Evolutionary conservation across 176 grass and related monocot species (phyloP).

Genomic region (Bromus sterilis): DNA sequence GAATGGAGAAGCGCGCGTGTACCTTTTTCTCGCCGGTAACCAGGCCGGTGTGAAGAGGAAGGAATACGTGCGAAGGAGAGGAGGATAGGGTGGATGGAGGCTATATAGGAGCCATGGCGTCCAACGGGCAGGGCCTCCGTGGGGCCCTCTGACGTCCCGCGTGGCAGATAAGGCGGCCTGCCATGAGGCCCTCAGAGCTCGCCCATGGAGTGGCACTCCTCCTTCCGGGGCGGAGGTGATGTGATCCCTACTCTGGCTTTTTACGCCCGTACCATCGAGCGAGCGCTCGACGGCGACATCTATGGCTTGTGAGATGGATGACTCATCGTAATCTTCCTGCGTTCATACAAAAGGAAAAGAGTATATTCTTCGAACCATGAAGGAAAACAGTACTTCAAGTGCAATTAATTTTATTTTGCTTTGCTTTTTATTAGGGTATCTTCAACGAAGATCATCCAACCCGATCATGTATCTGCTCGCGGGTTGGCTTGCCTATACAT

Average conservation of each 20-base stretch:
- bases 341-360: neutral
- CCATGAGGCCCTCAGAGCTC: constrained; percentile 36
- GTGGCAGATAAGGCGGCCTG: constrained; percentile 57
- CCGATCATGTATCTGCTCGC: no score
- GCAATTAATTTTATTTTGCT: no score
- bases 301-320: constrained; percentile 5
- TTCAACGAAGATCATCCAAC: no score
- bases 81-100: constrained; percentile 33
- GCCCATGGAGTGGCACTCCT: constrained; percentile 15
- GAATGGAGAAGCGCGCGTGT: neutral
- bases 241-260: neutral
- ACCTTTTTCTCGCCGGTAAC: neutral
- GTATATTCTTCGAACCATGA: neutral
- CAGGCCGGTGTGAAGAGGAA: neutral
- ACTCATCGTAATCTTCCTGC: neutral
- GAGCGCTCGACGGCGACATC: neutral
- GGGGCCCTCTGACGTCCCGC: constrained; percentile 9
- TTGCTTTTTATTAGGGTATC: no score
- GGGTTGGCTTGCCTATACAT: no score
- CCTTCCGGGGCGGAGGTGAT: neutral
- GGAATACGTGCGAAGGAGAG: constrained; percentile 22
- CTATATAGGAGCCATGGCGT: constrained; percentile 43
- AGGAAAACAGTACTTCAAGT: neutral
- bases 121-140: neutral
- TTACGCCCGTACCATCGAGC: neutral